Conservation (phyloP, 768 basidiomycete genomes). For the Psilocybe cubensis region DNA sequence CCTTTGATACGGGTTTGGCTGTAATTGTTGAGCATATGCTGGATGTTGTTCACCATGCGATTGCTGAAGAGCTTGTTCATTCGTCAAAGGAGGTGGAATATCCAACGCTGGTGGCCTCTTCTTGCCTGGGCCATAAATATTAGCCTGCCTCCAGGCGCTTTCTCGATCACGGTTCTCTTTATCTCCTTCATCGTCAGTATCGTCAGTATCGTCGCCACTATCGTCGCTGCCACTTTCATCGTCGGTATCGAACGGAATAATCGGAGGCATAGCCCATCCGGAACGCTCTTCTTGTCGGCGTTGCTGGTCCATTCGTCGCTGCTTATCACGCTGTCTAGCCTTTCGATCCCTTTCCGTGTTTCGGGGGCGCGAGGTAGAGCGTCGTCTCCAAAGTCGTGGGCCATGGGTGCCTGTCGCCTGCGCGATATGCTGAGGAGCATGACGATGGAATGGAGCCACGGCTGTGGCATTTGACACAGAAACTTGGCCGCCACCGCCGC, state of each 20-base stretch:
- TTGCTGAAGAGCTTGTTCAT: background rate
- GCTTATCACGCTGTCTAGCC: background rate
- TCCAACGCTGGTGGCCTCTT: background rate
- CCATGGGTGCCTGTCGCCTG: background rate
- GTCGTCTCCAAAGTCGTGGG: background rate
- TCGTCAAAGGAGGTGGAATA: background rate
- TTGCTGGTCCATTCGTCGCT: slow-evolving; percentile 8
- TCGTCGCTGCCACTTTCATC: slow-evolving; percentile 1
- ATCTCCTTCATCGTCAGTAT: slow-evolving; percentile 7
- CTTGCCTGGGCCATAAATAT: slow-evolving; percentile 2
- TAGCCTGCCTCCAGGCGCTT: background rate
- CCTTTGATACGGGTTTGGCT: background rate
- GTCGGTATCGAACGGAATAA: background rate
- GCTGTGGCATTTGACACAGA: background rate
- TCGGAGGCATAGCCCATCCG: background rate
- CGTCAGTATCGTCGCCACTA: background rate
- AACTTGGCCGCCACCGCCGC: background rate
- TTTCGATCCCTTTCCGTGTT: background rate
- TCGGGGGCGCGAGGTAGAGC: background rate
- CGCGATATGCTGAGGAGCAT: background rate
- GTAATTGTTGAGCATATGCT: background rate
- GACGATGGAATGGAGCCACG: background rate
- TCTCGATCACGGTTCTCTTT: background rate
- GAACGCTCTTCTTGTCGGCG: slow-evolving; percentile 13
- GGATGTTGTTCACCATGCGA: background rate